These are phyloP conservation scores for Cajanus cajan DNA, from an alignment of 306 rosid genomes.

Conservation along the genomic window DNA sequence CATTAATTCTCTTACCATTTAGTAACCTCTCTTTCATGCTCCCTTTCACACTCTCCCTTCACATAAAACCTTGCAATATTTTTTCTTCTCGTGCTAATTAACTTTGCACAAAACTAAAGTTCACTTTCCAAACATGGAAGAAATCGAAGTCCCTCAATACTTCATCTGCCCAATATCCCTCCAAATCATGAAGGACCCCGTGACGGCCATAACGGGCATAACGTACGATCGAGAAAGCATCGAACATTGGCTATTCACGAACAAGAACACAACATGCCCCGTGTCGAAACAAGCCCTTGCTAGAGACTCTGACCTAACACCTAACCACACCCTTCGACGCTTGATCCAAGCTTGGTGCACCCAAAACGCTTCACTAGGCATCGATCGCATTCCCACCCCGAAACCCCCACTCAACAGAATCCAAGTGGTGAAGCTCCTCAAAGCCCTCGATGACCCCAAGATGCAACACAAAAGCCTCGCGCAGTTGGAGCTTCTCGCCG, in stretches of 20 bases:
- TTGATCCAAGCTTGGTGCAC: conserved; percentile 80
- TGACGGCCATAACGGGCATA: conserved; percentile 69
- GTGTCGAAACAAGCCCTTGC: conserved; percentile 59
- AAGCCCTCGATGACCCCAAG: conserved; percentile 19
- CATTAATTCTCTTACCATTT: conserved; percentile 39
- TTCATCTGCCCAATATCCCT: conserved; percentile 76
- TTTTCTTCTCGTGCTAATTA: not conserved
- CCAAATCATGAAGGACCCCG: conserved; percentile 79
- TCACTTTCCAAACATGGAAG: conserved; percentile 46
- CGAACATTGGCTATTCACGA: conserved; percentile 61
- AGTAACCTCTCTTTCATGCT: not conserved
- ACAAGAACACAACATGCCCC: conserved; percentile 55
- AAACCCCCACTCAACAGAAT: conserved; percentile 49
- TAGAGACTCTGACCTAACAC: conserved; percentile 49
- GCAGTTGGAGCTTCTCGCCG: conserved; percentile 45
- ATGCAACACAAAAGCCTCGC: conserved; percentile 18
- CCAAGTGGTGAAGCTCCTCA: conserved; percentile 52
- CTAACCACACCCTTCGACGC: conserved; percentile 71
- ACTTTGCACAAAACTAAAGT: not conserved
- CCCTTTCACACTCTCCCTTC: not conserved
- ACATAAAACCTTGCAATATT: not conserved
- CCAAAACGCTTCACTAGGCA: conserved; percentile 39
- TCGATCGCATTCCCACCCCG: conserved; percentile 62
- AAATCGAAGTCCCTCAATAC: conserved; percentile 65
- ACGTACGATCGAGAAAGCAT: conserved; percentile 75